phyloP scores from a whole-genome alignment of 2,329 filamentous ascomycete species.

The Pseudonectria buxi region DNA sequence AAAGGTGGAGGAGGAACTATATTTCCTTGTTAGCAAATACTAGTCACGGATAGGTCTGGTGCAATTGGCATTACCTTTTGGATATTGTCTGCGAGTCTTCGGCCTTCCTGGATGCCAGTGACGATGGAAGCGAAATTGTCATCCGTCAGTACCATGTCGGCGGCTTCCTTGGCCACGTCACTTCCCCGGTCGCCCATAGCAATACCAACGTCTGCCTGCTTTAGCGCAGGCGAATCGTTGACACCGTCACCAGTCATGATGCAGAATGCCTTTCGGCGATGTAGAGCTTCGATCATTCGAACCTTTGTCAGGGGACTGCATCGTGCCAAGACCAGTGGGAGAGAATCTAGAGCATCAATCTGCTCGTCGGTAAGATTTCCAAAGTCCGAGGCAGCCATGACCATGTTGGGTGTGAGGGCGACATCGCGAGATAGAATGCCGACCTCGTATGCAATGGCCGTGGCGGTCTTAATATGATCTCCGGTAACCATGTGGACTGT shows the following conservation, averaged over 20 bases:
- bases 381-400: slow-evolving; percentile 58
- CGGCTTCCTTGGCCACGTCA: slow-evolving; percentile 72
- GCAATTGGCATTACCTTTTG: slow-evolving; percentile 54
- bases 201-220: slow-evolving; percentile 68
- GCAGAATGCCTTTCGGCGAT: slow-evolving; percentile 59
- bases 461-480: slow-evolving; percentile 61
- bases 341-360: slow-evolving; percentile 52
- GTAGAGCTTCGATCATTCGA: slow-evolving; percentile 69
- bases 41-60: neutral
- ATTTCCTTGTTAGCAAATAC: slow-evolving; percentile 10
- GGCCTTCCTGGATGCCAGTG: slow-evolving; percentile 64
- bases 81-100: slow-evolving; percentile 65
- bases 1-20: slow-evolving; percentile 56
- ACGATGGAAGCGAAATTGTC: slow-evolving; percentile 82
- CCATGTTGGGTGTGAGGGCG: slow-evolving; percentile 34
- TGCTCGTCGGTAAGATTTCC: slow-evolving; percentile 55
- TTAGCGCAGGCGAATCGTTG: slow-evolving; percentile 67
- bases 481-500: slow-evolving; percentile 65
- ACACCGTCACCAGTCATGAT: slow-evolving; percentile 73
- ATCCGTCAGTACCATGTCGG: slow-evolving; percentile 81
- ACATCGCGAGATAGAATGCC: slow-evolving; percentile 45
- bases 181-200: slow-evolving; percentile 67
- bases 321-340: slow-evolving; percentile 62
- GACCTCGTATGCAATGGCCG: slow-evolving; percentile 58
- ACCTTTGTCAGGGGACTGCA: slow-evolving; percentile 67